These are phyloP conservation scores for Saccharomyces hybrid DNA, from an alignment of 1,139 yeast genomes.

Conservation along the genomic window DNA sequence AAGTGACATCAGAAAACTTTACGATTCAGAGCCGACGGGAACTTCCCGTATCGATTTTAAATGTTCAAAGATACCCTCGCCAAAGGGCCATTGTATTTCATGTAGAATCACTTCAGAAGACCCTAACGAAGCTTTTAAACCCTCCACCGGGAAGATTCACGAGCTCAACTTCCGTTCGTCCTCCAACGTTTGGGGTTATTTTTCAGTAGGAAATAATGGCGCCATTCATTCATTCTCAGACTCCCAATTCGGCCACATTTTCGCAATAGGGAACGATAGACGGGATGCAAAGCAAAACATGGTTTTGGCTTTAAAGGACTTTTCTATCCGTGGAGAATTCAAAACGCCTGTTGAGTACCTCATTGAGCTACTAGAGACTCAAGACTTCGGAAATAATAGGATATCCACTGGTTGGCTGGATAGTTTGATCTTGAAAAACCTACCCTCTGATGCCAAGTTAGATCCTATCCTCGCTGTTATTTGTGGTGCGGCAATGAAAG, in stretches of 20 bases:
- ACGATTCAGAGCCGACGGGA: conserved; percentile 94
- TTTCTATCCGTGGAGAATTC: conserved; percentile 96
- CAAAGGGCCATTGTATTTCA: conserved; percentile 98
- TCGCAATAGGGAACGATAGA: conserved; percentile 97
- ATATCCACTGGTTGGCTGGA: conserved; percentile 99
- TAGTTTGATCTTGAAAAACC: conserved; percentile 82
- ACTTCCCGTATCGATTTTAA: conserved; percentile 10
- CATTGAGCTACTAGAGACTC: conserved; percentile 89
- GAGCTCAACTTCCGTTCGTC: conserved; percentile 95
- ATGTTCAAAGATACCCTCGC: conserved; percentile 49
- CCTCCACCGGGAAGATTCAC: conserved; percentile 93
- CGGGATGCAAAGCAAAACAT: conserved; percentile 96
- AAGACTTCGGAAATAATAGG: conserved; percentile 91
- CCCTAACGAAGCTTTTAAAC: conserved; percentile 98
- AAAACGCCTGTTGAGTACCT: conserved; percentile 95
- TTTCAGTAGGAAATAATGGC: conserved; percentile 95
- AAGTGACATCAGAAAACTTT: conserved; percentile 81
- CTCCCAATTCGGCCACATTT: conserved; percentile 97
- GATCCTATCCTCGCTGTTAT: conserved; percentile 83
- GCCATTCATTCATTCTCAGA: conserved; percentile 96
- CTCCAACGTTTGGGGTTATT: conserved; percentile 98
- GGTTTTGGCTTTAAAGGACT: conserved; percentile 96
- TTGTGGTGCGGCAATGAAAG: conserved; percentile 96
- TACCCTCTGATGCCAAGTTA: conserved; percentile 88
- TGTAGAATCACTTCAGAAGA: conserved; percentile 98